Evolutionary conservation across 73 alveolate species (phyloP).

Genomic region (Durusdinium trenchii): DNA sequence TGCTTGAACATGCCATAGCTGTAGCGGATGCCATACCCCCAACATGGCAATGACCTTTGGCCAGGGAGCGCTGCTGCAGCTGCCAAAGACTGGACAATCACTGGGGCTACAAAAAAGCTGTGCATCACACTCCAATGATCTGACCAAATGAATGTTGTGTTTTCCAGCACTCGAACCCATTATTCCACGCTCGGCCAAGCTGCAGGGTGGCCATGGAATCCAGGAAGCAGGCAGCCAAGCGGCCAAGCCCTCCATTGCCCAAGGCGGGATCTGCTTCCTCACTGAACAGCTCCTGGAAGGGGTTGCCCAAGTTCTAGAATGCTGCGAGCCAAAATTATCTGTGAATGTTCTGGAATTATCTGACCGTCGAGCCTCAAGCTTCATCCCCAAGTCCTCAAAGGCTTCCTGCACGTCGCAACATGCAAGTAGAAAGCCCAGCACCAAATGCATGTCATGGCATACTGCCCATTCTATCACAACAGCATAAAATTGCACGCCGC

Average conservation of each 20-base stretch:
- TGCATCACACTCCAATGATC: background rate
- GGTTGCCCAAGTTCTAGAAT: background rate
- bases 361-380: constrained; percentile 95
- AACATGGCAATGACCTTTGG: constrained; percentile 98
- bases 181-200: background rate
- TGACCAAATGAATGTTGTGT: background rate
- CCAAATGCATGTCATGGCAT: background rate
- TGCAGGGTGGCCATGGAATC: constrained; percentile 99
- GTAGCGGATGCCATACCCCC: constrained; percentile 99
- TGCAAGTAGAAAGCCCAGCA: background rate
- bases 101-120: background rate
- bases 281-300: constrained; percentile 98
- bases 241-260: constrained; percentile 99
- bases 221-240: constrained; percentile 99
- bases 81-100: background rate
- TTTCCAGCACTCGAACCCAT: background rate
- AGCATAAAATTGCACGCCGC: background rate
- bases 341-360: background rate
- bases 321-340: background rate
- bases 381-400: constrained; percentile 95
- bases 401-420: constrained; percentile 46
- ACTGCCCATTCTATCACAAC: background rate
- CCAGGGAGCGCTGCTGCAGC: background rate
- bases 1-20: constrained; percentile 99
- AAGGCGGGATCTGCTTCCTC: constrained; percentile 99